Evolutionary conservation across 495 filamentous ascomycete genomes (phyloP).

Genomic region (Penicillium ucsense): DNA sequence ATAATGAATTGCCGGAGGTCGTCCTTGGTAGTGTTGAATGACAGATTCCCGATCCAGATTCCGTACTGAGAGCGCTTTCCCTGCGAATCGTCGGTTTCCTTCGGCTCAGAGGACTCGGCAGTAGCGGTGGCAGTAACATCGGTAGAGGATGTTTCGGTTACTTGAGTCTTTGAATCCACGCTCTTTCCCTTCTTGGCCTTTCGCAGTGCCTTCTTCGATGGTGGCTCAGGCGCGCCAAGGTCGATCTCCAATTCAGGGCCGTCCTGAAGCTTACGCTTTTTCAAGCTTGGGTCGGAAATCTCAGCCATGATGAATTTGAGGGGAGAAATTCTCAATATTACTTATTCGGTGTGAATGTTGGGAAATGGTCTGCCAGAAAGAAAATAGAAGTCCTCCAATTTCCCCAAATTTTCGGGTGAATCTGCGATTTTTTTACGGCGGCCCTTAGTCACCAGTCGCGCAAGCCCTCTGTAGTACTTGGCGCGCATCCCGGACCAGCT

Average conservation of each 20-base stretch:
- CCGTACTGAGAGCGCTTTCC: conserved; percentile 67
- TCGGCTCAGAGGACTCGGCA: conserved; percentile 15
- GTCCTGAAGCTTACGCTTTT: conserved; percentile 62
- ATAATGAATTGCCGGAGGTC: conserved; percentile 69
- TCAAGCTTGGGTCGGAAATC: conserved; percentile 29
- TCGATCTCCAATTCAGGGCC: conserved; percentile 76
- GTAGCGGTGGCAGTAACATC: conserved; percentile 17
- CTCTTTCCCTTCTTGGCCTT: conserved; percentile 63
- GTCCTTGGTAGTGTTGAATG: conserved; percentile 62
- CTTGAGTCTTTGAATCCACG: conserved; percentile 13
- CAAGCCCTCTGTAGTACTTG: conserved; percentile 13
- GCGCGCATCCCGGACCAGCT: conserved; percentile 8
- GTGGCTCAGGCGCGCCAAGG: conserved; percentile 74
- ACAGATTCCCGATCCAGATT: conserved; percentile 93
- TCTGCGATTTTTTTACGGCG: conserved; percentile 22
- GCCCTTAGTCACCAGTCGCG: conserved; percentile 23
- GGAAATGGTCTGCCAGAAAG: no score
- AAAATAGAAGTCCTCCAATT: no score
- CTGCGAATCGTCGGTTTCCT: conserved; percentile 24
- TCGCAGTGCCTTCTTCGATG: conserved; percentile 82
- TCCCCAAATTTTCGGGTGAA: not conserved
- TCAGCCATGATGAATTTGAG: conserved; percentile 18
- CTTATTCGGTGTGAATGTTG: no score
- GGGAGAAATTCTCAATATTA: not conserved
- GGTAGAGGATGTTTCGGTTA: conserved; percentile 11